Evolutionary conservation across 2,329 filamentous ascomycete species (phyloP).

Genomic region (Hypomyces rosellus): DNA sequence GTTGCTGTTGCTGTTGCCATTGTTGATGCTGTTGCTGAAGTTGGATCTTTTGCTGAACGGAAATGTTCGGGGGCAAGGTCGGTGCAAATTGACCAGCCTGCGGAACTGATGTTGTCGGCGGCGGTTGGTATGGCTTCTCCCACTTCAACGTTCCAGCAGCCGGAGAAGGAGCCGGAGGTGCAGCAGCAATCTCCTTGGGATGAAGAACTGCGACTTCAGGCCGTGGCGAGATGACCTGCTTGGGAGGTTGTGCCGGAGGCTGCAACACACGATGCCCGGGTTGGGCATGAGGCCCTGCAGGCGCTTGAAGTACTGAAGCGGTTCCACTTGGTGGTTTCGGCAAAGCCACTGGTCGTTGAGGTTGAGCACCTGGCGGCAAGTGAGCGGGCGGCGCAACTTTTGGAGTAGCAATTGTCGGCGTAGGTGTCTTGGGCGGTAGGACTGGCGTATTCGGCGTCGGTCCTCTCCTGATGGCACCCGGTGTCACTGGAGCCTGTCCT

Average conservation of each 20-base stretch:
- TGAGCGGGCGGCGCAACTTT: slow-evolving; percentile 24
- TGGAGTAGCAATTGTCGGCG: slow-evolving; percentile 16
- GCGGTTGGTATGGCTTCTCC: slow-evolving; percentile 37
- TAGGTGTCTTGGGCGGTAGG: slow-evolving; percentile 29
- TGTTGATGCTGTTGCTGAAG: slow-evolving; percentile 15
- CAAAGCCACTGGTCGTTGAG: slow-evolving; percentile 22
- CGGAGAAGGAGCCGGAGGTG: slow-evolving; percentile 18
- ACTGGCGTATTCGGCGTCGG: slow-evolving; percentile 28
- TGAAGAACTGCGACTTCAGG: slow-evolving; percentile 23
- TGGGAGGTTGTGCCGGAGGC: slow-evolving; percentile 24
- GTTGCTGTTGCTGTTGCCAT: slow-evolving; percentile 15
- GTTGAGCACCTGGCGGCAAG: slow-evolving; percentile 21
- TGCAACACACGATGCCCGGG: slow-evolving; percentile 27
- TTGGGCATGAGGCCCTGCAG: slow-evolving; percentile 24
- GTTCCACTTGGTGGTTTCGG: slow-evolving; percentile 25
- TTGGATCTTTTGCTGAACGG: slow-evolving; percentile 17
- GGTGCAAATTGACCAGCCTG: slow-evolving; percentile 21
- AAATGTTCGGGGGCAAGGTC: slow-evolving; percentile 17
- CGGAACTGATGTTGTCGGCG: slow-evolving; percentile 19
- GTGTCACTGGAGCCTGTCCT: slow-evolving; percentile 14
- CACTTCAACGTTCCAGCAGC: slow-evolving; percentile 29
- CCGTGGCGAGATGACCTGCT: slow-evolving; percentile 27
- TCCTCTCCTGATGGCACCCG: slow-evolving; percentile 21
- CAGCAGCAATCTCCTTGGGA: slow-evolving; percentile 20
- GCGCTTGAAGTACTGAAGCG: slow-evolving; percentile 32